A percentile compares a stretch with the other conserved stretches of the same genome.
Evolutionary conservation across 371 early-diverging fungal species (phyloP).

Genomic region (Mortierella sp.): DNA sequence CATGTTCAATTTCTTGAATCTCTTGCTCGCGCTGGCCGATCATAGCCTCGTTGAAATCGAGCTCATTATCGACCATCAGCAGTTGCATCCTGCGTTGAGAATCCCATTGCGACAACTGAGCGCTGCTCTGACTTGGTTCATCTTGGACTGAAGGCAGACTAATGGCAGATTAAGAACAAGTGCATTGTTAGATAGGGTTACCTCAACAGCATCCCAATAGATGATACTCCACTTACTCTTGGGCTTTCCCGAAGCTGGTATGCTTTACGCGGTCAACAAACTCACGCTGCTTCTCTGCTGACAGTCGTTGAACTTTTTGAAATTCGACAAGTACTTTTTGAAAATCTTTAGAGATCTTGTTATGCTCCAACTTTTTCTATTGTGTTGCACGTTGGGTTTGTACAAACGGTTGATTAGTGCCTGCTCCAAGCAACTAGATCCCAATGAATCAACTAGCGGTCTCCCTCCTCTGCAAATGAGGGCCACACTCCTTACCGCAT

Average conservation of each 20-base stretch:
- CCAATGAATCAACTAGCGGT: too few relatives aligned
- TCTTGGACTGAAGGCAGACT: constrained; percentile 2
- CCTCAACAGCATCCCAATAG: background rate
- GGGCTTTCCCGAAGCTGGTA: constrained; percentile 56
- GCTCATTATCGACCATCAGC: constrained; percentile 86
- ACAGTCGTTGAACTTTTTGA: constrained; percentile 83
- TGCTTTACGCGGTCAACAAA: constrained; percentile 78
- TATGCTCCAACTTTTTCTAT: constrained; percentile 80
- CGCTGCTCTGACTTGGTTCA: constrained; percentile 68
- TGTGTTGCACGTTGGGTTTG: background rate
- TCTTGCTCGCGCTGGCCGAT: constrained; percentile 95
- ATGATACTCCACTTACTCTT: constrained; percentile 42
- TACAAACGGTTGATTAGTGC: background rate
- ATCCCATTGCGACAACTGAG: constrained; percentile 70
- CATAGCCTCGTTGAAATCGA: constrained; percentile 91
- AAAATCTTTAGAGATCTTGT: constrained; percentile 92
- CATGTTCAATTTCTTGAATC: constrained; percentile 91
- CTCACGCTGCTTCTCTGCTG: constrained; percentile 89
- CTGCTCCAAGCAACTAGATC: too few relatives aligned
- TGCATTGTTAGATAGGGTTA: background rate
- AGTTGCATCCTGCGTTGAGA: constrained; percentile 75
- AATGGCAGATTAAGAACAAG: background rate
- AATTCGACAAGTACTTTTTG: constrained; percentile 90
- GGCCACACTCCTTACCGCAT: constrained; percentile 33
- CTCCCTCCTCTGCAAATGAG: background rate